Base-by-base conservation (phyloP, 495 filamentous ascomycete species). In the Aspergillus incahuasiensis region DNA sequence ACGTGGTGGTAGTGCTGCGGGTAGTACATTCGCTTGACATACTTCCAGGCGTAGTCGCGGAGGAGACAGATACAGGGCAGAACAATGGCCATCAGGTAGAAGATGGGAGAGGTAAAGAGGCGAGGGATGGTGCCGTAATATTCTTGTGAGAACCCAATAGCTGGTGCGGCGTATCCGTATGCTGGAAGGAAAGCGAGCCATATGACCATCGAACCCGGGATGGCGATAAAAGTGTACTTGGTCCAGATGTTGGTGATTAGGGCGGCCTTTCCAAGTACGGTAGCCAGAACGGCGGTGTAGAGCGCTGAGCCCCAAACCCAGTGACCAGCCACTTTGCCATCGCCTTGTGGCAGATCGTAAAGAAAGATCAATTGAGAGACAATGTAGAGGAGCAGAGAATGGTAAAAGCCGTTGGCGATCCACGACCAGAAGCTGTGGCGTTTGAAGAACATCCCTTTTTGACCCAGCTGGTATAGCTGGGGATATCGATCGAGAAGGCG, bases 221-320 rank as follows among this genome's bases (percentile, higher is more conserved):
- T 99, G 43, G 95, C 92, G 61, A 96, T 85, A 64, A 97, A 82
- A 57, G 92, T 89, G 70, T 95, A 99, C 73, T 99, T 99, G 25
- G 95, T 99, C 95, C 95, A 99, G 68, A 94, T 88, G 71, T 92
- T 99, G 18, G 91, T 95, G 46, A 97, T 89, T 50, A 99, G 78
- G 13, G 89, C 90, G 20, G 95, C 95, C 72, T 99, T 99, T 44
- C 91, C 90, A 34, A 99, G 86, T 1, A 97, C 94, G 0, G 92
- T 97, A 18, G 86, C 84, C 24, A 99, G 83, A 11, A 88, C 91
- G 5, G 92, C 85, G 6, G 90, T 95, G 75, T 99, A 99, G 38
- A 97, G 77, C 16, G 86, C 84, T 22, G 89, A 88, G 44, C 92
- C 95, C 94, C 95, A 99, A 13, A 97, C 88, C 95, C 95, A 99